Conservation (phyloP, 2,329 filamentous ascomycete genomes). For the Dissoconium aciculare region DNA sequence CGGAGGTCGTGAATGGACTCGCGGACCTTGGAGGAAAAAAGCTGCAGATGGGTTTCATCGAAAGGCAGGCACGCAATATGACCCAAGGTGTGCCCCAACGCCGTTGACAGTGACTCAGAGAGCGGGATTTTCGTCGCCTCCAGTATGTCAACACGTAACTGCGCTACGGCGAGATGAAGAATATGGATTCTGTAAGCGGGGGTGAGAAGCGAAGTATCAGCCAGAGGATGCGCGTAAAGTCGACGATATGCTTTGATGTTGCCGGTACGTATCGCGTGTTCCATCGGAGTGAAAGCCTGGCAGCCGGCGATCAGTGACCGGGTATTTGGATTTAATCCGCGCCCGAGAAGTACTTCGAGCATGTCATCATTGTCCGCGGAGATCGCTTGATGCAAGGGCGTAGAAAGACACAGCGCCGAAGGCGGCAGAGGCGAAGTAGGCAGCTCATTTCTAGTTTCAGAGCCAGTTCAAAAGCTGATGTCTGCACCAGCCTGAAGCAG, state of each 20-base stretch:
- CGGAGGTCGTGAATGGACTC: constrained; percentile 1
- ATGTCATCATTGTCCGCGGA: constrained; percentile 1
- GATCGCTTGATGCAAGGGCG: constrained; percentile 4
- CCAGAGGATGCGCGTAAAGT: neutral
- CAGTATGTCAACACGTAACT: constrained; percentile 1
- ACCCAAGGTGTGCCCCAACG: constrained; percentile 2
- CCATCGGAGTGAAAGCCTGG: constrained; percentile 3
- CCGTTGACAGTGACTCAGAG: neutral
- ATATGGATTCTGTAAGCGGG: constrained; percentile 2
- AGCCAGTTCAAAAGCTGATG: neutral
- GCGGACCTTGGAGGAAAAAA: neutral
- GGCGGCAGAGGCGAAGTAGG: constrained; percentile 1
- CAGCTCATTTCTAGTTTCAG: neutral
- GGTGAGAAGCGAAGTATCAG: neutral
- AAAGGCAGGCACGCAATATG: constrained; percentile 1
- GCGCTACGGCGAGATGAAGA: constrained; percentile 4
- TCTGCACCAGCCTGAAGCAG: constrained; percentile 2
- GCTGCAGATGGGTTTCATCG: constrained; percentile 1
- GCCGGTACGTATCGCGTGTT: constrained; percentile 2
- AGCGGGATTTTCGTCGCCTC: constrained; percentile 1
- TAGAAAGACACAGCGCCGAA: constrained; percentile 5
- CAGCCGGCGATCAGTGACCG: constrained; percentile 3
- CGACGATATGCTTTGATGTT: neutral
- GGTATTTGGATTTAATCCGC: constrained; percentile 4
- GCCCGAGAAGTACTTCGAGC: constrained; percentile 3